These are phyloP conservation scores for Musa beccarii DNA, from an alignment of 176 grass and related monocot species.

Conservation along the genomic window DNA sequence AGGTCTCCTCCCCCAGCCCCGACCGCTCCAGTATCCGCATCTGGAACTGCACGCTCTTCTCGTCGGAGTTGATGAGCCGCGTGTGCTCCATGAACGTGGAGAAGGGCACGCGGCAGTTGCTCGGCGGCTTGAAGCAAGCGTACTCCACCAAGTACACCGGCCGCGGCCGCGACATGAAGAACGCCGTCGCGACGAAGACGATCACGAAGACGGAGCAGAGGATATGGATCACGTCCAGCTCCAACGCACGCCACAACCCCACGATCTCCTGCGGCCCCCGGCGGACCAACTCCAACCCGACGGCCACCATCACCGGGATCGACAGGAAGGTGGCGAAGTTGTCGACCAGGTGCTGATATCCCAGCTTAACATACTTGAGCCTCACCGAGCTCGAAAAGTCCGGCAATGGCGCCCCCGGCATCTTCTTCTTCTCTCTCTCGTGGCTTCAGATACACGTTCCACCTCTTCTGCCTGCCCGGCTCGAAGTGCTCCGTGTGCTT, in stretches of 20 bases:
- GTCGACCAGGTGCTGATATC: slow-evolving; percentile 44
- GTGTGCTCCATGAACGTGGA: slow-evolving; percentile 62
- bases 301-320: slow-evolving; percentile 22
- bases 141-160: slow-evolving; percentile 64
- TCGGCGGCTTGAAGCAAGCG: slow-evolving; percentile 51
- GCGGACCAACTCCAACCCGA: slow-evolving; percentile 12
- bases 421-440: neutral
- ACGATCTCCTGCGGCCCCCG: slow-evolving; percentile 13
- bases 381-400: neutral
- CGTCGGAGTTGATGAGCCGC: slow-evolving; percentile 48
- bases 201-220: slow-evolving; percentile 30
- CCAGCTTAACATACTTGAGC: slow-evolving; percentile 30
- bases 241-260: neutral
- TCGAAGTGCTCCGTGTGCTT: too few species aligned
- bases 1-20: slow-evolving; percentile 65
- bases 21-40: slow-evolving; percentile 51
- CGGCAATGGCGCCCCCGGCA: neutral
- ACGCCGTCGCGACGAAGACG: slow-evolving; percentile 9
- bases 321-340: slow-evolving; percentile 32
- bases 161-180: slow-evolving; percentile 43
- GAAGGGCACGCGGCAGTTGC: slow-evolving; percentile 56
- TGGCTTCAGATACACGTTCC: too few species aligned
- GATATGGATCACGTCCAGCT: slow-evolving; percentile 27
- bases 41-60: slow-evolving; percentile 67
- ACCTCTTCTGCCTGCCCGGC: too few species aligned